A percentile compares a stretch with the other conserved stretches of the same genome.
These are phyloP conservation scores for Tulasnella sp. DNA, from an alignment of 768 basidiomycete species.

Conservation along the genomic window DNA sequence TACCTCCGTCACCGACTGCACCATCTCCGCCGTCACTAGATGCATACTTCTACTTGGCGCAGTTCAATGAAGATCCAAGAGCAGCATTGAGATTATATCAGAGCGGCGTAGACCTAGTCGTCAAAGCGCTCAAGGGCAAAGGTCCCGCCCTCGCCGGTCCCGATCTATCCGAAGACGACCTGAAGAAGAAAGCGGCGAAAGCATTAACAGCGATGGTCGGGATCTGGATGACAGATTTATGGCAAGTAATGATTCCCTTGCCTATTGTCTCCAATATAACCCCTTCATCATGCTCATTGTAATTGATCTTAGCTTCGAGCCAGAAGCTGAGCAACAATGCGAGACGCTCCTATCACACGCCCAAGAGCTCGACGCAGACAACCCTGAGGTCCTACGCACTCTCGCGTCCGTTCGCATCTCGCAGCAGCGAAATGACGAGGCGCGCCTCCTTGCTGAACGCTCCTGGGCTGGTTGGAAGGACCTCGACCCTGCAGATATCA, in stretches of 20 bases:
- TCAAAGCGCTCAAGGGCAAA: conserved; percentile 62
- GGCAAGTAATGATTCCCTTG: conserved; percentile 36
- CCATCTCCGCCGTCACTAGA: conserved; percentile 55
- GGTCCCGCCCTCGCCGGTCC: conserved; percentile 28
- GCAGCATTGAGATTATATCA: conserved; percentile 65
- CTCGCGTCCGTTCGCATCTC: conserved; percentile 84
- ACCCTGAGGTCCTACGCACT: conserved; percentile 66
- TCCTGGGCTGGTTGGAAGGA: conserved; percentile 63
- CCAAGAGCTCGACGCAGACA: conserved; percentile 57
- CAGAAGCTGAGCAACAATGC: conserved; percentile 69
- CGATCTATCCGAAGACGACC: conserved; percentile 41
- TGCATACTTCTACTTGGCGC: conserved; percentile 81
- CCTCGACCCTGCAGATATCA: conserved; percentile 57
- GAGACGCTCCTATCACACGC: conserved; percentile 67
- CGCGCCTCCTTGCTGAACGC: conserved; percentile 53
- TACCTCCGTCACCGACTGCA: conserved; percentile 51
- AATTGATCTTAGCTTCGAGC: conserved; percentile 49
- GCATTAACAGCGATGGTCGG: conserved; percentile 84
- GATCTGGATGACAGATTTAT: conserved; percentile 95
- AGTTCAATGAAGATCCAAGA: conserved; percentile 69
- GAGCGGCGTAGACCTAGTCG: conserved; percentile 63
- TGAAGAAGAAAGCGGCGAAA: conserved; percentile 37
- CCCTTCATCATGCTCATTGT: not conserved
- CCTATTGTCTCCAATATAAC: not conserved
- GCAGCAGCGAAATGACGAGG: conserved; percentile 74